Base-by-base conservation (phyloP, 768 basidiomycete genomes). In the Suillus decipiens region DNA sequence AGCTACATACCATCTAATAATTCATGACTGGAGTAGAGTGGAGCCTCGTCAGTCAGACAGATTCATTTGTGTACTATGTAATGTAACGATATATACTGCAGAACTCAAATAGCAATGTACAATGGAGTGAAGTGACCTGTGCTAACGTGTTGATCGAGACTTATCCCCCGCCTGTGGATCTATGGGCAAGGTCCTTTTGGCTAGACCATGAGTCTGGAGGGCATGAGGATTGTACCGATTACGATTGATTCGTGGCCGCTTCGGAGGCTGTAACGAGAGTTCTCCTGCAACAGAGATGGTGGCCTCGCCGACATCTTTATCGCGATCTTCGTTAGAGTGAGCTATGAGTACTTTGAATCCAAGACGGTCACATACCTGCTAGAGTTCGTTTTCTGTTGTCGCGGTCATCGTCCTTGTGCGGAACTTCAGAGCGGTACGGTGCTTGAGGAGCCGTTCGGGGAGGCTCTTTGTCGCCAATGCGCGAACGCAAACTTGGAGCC, bases 311-410 rank as follows among this genome's bases (percentile, higher is more conserved):
- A 76, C 67, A 53, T 86, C 88, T 70, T 84, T 85, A 51, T 90
- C 88, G 34, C 89, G 89, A 70, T 89, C 89, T 89, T 64, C 34
- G 63, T 56, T 22, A 58, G 56, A 53, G 50, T 19, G 41, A 64
- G 64, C 36, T 62, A 53, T 59, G 31, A 15, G 64, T 10, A 67
- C 42, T 22, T 60, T 63, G 55, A 48, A 54, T 42, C 39, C 57
- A 50, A 31, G 17, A 19, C 19, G 19, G 45, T 36, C n/a, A 68
- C 84, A 67, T 76, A 90, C 91, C 92, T 71, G 88, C 84, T 39
- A 80, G 75, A 28, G 86, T 84, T 61, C 91, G 83, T 76, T 93
- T 93, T 70, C 89, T 79, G 47, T 76, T 77, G 64, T 90, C 89
- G 55, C 86, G 83, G 34, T 89, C 88, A 19, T 91, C 89, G 11